Evolutionary conservation across 768 basidiomycete species (phyloP), one percentile per base, ranked within the genome.

Genomic region (Suillus clintonianus): DNA sequence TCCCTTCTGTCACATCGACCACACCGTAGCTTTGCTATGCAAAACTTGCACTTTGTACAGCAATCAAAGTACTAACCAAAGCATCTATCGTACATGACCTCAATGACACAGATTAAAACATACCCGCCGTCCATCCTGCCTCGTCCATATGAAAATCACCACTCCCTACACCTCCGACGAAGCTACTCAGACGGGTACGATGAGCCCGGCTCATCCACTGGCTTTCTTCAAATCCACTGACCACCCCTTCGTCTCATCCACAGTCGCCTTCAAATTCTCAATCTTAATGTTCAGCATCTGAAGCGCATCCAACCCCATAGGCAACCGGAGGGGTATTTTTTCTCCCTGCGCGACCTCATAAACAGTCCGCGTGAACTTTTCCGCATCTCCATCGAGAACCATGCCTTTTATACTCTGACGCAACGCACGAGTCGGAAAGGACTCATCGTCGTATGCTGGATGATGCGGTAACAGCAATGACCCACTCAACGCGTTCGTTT

Each of bases 281-380:
- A 5, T 42, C 36, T 39, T 67, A 3, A 13, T 45, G 9, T 62
- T 34, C 32, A 63, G 34, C 3, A 51, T 51, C 19, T 15, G 48
- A 34, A 70, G 50, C 6, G 67, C 64, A 11, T 68, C 69, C 22
- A 56, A 30, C 56, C 69, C 67, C 4, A 71, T 56, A 13, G 65
- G 69, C 32, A 70, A 47, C 19, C 51, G 60, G 24, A 63, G 42
- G 32, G 69, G 69, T 32, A 71, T 48, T 19, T 65, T 5, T 9
- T 47, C 64, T 13, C 62, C 37, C 6, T 27, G 36, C 1, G 63
- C 56, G 19, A 70, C n/a, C 14, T 51, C 36, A 14, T 66, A 64
- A 22, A 70, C 27, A 1, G 59, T 36, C 57, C 41, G 54, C 50
- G 53, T 47, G 13, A 68, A 62, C 22, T 70, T 68, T 39, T 51